Percentiles rank a stretch among this genome's conserved stretches.
Conservation (phyloP, 306 rosid species). For the Lupinus albus region DNA sequence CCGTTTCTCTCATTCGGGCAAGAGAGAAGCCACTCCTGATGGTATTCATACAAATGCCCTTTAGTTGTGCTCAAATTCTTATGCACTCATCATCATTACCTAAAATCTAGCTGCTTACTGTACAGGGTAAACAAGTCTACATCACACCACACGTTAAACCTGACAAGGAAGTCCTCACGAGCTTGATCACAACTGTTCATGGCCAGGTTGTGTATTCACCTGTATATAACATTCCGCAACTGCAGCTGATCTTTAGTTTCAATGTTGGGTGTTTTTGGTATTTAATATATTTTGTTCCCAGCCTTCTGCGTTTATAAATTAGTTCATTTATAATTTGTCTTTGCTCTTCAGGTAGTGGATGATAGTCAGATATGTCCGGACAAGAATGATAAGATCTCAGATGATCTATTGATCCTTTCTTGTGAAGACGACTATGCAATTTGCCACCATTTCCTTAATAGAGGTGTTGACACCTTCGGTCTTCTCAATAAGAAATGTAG, state of each 20-base stretch:
- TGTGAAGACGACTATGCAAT: constrained; percentile 55
- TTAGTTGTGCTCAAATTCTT: constrained; percentile 29
- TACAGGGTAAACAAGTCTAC: constrained; percentile 49
- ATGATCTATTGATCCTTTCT: constrained; percentile 57
- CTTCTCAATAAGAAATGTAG: constrained; percentile 2
- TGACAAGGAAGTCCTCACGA: constrained; percentile 46
- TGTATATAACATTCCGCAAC: constrained; percentile 17
- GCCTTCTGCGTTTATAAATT: background rate
- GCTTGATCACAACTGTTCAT: constrained; percentile 51
- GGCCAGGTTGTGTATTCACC: constrained; percentile 51
- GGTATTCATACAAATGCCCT: constrained; percentile 48
- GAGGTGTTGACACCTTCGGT: constrained; percentile 42
- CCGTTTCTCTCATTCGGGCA: constrained; percentile 71
- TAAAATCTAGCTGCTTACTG: constrained; percentile 37
- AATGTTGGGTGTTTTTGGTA: constrained; percentile 11
- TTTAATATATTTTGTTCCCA: constrained; percentile 4
- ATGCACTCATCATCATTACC: constrained; percentile 22
- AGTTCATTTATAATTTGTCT: constrained; percentile 24
- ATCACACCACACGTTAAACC: constrained; percentile 58
- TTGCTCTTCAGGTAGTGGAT: constrained; percentile 54
- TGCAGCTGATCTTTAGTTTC: constrained; percentile 37
- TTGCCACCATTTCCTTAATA: constrained; percentile 46
- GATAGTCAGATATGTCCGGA: constrained; percentile 37
- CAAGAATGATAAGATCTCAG: constrained; percentile 37
- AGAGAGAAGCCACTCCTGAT: constrained; percentile 66